Evolutionary conservation across 192 early-diverging fungal species (phyloP).

Genomic region (Mortierella alpina): DNA sequence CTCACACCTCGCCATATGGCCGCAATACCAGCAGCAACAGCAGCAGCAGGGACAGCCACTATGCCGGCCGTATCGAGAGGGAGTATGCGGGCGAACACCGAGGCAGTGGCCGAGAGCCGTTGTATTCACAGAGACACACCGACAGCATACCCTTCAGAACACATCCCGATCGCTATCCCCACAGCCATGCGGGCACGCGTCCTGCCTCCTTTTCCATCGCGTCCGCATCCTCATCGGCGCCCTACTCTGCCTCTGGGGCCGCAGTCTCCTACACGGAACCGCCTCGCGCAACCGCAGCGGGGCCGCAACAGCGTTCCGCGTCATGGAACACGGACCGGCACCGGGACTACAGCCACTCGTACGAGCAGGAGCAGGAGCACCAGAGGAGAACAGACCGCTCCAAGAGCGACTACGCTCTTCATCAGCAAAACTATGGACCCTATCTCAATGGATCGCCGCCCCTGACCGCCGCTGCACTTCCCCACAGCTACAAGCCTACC

Average conservation of each 20-base stretch:
- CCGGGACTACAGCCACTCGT: slow-evolving; percentile 26
- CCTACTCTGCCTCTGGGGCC: slow-evolving; percentile 10
- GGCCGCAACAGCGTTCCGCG: slow-evolving; percentile 31
- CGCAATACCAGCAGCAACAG: slow-evolving; percentile 2
- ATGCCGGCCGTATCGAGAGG: neutral
- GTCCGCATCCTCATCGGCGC: slow-evolving; percentile 4
- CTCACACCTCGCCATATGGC: neutral
- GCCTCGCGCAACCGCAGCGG: slow-evolving; percentile 14
- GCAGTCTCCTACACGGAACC: slow-evolving; percentile 5
- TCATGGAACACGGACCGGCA: slow-evolving; percentile 39
- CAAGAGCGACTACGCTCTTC: slow-evolving; percentile 50
- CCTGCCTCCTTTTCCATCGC: slow-evolving; percentile 33
- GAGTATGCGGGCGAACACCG: too few species aligned
- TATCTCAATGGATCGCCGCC: slow-evolving; percentile 19
- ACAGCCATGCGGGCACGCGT: slow-evolving; percentile 4
- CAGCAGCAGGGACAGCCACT: neutral
- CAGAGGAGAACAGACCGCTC: slow-evolving; percentile 36
- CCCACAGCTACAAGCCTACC: neutral
- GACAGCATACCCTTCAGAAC: neutral
- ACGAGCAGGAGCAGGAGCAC: slow-evolving; percentile 18
- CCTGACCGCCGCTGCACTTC: slow-evolving; percentile 9
- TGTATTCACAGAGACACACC: neutral
- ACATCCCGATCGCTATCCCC: slow-evolving; percentile 14
- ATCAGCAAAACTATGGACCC: slow-evolving; percentile 50
- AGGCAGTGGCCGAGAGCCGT: slow-evolving; percentile 4